Evolutionary conservation across 2,329 filamentous ascomycete genomes (phyloP), one percentile per base, ranked within the genome.

Genomic region (Penicillium sclerotigenum): DNA sequence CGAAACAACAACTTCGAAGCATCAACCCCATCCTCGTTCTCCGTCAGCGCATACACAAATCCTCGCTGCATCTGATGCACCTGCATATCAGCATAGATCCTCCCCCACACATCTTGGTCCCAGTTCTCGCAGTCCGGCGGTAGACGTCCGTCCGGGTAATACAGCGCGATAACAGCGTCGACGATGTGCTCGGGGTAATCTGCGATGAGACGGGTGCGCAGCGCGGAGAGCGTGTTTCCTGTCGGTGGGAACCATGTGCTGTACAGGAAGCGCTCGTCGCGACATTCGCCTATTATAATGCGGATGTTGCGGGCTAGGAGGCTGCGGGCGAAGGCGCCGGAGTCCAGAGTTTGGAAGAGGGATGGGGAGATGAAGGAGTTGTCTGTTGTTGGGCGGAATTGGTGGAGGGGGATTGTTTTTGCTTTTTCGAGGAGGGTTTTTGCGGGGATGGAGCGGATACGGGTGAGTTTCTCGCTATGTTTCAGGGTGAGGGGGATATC

Each of bases 81-180:
- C 63, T 84, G 82, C 58, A 83, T 78, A 52, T 83, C 79, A 3
- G 82, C 81, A 59, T 84, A 84, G 6, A 84, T 72, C 14, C 71
- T 72, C 0, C 81, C 82, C 64, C 83, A 84, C 0, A 78, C 77
- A 26, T 82, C 77, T 46, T 66, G 60, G 8, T 50, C 31, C 82
- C 82, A 84, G 62, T 77, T 70, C 36, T 69, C 65, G 41, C 71
- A 77, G 6, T 65, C 67, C 0, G 60, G 11, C 0, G 80, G 79
- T 0, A 83, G 63, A 4, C 67, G 58, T 1, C 70, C 65, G 16
- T 58, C 48, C 0, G 75, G 78, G 53, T 77, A 81, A 65, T 81
- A 80, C 16, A 77, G 61, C 0, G 64, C 56, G 53, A 82, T 70
- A 8, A 84, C 64, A 0, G 72, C 71, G 26, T 77, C 71, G 40